Base-by-base conservation (phyloP, 2,329 filamentous ascomycete species). In the Acephala macrosclerotiorum region DNA sequence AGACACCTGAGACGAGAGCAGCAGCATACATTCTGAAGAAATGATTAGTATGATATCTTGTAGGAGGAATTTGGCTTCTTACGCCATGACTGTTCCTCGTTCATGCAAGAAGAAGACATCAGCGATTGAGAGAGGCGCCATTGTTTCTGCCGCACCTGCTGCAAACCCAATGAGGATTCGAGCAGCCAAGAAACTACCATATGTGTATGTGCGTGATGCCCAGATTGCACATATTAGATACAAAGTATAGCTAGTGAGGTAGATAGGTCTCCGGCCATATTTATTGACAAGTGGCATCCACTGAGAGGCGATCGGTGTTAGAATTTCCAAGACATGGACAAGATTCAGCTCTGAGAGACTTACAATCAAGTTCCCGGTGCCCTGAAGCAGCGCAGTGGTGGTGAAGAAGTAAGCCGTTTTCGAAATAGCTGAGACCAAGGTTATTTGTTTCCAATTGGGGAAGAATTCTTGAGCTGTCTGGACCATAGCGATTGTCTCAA, bases 31-130 rank as follows among this genome's bases (percentile, higher is more conserved):
- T 66, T 9, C 67, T 71, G 40, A 29, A 11, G 25, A 62, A 22
- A 25, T 36, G 18, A 16, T 35, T 16, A 57, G 53, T 26, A 22
- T 35, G 3, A 6, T 29, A n/a, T 9, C 11, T n/a, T 56, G 36
- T 14, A 29, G 38, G 35, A n/a, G 26, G 16, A 40, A 61, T 18
- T 49, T 12, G 20, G 26, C 14, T n/a, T 66, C 66, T 66, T 60
- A 71, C 69, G 67, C 70, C 69, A 72, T 74, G 33, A 73, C 86
- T 65, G 81, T 83, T 9, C 87, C 87, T 63, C 87, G 80, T 60
- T 88, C 85, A 68, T 87, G 84, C 8, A 89, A 77, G 76, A 89
- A 88, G 75, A 86, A 86, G 29, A 87, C 83, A 71, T 89, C 86
- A 2, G 86, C 84, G 71, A 88, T 88, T 51, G 88, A 81, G 33